Evolutionary conservation across 345 rosid species (phyloP), one percentile per base, ranked within the genome.

Genomic region (Balakata baccata): DNA sequence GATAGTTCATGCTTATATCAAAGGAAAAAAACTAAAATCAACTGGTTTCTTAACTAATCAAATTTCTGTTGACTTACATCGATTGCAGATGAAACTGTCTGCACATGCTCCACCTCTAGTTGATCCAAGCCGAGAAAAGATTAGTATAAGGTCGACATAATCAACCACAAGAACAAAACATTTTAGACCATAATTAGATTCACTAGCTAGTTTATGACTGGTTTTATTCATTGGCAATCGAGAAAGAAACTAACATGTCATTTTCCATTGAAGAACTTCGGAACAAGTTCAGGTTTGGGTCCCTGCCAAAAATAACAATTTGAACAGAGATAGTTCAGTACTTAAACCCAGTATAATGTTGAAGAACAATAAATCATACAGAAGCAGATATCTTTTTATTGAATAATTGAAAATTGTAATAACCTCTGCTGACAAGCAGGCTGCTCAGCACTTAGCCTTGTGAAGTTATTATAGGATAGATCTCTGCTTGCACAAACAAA

Each of bases 381-480:
- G 34, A 29, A 29, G 34, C 34, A 29, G 34, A 29, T 29, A 29
- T 29, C 1, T 29, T 29, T 29, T 29, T 29, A 29, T 29, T 29
- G 34, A 29, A 29, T 29, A 29, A 29, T 29, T 29, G 1, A 29
- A 29, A 29, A 29, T 29, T 29, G 1, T 2, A 1, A 29, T 29
- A 1, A 60, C 87, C 92, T 86, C 76, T 84, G 83, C 69, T 8
- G 75, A 82, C 97, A 91, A 81, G 84, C 81, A 72, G 76, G 78
- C 50, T 81, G 75, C 50, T 76, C 86, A 23, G 89, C 77, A 57
- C 78, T 80, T 81, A 84, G 89, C 81, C 77, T 76, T 37, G 82
- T 69, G 74, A 92, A 88, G 77, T 90, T 85, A 74, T 92, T 92
- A 75, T 87, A 90, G 8, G 97, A 88, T 69, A 92, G 88, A 86